Base-by-base conservation (phyloP, 2,329 filamentous ascomycete genomes). In the Botrytis sinoallii region DNA sequence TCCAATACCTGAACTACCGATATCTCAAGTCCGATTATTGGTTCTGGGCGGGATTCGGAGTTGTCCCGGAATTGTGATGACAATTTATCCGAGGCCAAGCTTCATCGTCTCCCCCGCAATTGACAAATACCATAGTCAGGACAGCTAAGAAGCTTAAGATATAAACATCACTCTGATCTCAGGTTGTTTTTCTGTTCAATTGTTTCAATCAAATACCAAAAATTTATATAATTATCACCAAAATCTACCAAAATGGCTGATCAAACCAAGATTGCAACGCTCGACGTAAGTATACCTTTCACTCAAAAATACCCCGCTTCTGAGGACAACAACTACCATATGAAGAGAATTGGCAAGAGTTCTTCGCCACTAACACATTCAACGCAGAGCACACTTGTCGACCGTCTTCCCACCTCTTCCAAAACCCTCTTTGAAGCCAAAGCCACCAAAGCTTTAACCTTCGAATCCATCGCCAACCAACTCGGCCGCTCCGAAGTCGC, bases 401-500 rank as follows among this genome's bases (percentile, higher is more conserved):
- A 89, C 76, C 88, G 90, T 77, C 91, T 97, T 60, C 93, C 94
- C 4, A 82, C 86, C 35, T 90, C 92, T 77, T 91, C 92, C 18
- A 86, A 88, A 76, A 89, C 90, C 9, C 91, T 98, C 76, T 97
- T 97, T 84, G 87, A 89, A 52, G 93, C 92, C 77, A 98, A 97
- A 84, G 91, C 93, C 67, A 82, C 84, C 73, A 92, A 92, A 83
- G 87, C 89, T 77, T 87, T 97, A 52, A 93, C 87, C 79, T 98
- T 97, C 81, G 93, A 94, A 81, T 84, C 88, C 61, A 94, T 98
- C 79, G 93, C 89, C 70, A 84, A 90, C 77, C 86, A 90, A 44
- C 87, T 97, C 61, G 92, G 91, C 69, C 93, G 95, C 73, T 90
- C 90, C 79, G 95, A 98, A 83, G 94, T 97, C n/a, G 93, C 93